Evolutionary conservation across 1,284 basidiomycete genomes (phyloP).

Genomic region (Thelephora terrestris): DNA sequence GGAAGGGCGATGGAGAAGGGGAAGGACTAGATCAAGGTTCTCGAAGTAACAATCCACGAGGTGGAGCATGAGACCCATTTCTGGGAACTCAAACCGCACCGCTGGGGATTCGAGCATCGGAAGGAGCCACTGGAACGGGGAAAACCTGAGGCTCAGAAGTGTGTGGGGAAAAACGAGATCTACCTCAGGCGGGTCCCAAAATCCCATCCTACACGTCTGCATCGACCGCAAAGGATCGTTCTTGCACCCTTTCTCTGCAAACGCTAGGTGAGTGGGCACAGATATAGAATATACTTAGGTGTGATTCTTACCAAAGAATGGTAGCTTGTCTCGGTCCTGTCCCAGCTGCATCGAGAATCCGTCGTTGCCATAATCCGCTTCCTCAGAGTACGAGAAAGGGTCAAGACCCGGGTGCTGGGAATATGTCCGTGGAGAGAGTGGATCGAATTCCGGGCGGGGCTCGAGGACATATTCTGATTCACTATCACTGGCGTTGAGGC

Average conservation of each 20-base stretch:
- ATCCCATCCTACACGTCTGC: not conserved
- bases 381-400: constrained; percentile 20
- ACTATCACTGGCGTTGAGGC: constrained; percentile 18
- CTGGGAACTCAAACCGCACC: constrained; percentile 4
- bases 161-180: not conserved
- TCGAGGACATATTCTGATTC: constrained; percentile 21
- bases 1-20: constrained; percentile 39
- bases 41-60: constrained; percentile 42
- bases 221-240: not conserved
- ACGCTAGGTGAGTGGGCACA: too few relatives aligned
- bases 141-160: not conserved
- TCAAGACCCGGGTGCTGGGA: constrained; percentile 52
- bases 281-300: too few relatives aligned
- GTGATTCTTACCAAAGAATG: not conserved
- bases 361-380: too few relatives aligned
- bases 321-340: not conserved
- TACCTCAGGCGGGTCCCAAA: constrained; percentile 38
- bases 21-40: constrained; percentile 30
- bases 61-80: constrained; percentile 13
- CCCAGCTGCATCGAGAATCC: not conserved
- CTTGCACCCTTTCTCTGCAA: not conserved
- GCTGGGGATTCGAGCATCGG: constrained; percentile 10
- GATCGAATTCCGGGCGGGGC: constrained; percentile 37
- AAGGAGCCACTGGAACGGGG: constrained; percentile 9
- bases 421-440: constrained; percentile 65